phyloP scores from a whole-genome alignment of 2,329 filamentous ascomycete genomes.

The Diaporthe citri region DNA sequence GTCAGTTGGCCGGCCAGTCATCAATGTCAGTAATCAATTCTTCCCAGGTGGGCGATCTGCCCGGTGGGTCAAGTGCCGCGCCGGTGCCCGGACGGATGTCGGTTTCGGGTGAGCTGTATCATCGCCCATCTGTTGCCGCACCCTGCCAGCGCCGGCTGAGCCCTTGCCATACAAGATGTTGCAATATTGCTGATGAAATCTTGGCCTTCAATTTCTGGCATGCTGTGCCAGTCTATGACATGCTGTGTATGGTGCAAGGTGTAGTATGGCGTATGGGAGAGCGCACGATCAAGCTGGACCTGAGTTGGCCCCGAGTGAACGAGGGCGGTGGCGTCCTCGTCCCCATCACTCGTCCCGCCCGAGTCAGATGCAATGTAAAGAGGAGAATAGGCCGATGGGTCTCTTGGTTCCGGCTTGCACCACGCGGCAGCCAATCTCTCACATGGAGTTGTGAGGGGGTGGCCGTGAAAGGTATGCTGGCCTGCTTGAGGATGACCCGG shows the following conservation, averaged over 20 bases:
- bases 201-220: not conserved
- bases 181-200: constrained; percentile 16
- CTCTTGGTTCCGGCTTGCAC: not conserved
- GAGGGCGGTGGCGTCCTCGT: not conserved
- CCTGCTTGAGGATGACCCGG: not conserved
- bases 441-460: not conserved
- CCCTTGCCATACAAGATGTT: not conserved
- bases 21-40: not conserved
- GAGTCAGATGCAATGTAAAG: constrained; percentile 5
- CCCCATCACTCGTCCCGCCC: not conserved
- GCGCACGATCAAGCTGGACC: not conserved
- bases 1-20: constrained; percentile 2
- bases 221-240: not conserved
- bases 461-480: not conserved
- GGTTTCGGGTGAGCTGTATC: constrained; percentile 26
- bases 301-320: not conserved
- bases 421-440: not conserved
- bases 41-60: constrained; percentile 4
- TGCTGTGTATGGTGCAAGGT: not conserved
- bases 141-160: not conserved
- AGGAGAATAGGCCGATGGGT: not conserved
- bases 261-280: not conserved
- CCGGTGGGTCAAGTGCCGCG: not conserved
- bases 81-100: not conserved
- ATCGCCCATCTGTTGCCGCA: constrained; percentile 19